These are phyloP conservation scores for Diphasiastrum complanatum DNA, from an alignment of 83 land plant genomes.

Conservation along the genomic window DNA sequence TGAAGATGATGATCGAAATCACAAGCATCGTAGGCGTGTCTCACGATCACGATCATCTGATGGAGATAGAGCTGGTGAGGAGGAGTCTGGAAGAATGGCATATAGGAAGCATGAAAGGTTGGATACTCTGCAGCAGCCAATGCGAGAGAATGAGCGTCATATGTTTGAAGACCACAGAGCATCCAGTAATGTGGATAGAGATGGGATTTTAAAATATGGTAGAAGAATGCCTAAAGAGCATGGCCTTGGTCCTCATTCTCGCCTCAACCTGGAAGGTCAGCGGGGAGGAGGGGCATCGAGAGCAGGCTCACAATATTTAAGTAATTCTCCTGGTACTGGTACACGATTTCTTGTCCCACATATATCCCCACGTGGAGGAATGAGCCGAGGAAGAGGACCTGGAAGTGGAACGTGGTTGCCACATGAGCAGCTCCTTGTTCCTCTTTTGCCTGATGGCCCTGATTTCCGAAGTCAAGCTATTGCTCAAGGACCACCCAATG, in stretches of 20 bases:
- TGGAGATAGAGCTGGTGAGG: slow-evolving; percentile 33
- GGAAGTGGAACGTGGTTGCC: slow-evolving; percentile 50
- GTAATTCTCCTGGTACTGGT: slow-evolving; percentile 16
- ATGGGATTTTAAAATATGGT: background rate
- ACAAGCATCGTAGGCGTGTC: slow-evolving; percentile 85
- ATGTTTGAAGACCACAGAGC: slow-evolving; percentile 29
- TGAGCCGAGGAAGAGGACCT: slow-evolving; percentile 56
- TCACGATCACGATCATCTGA: slow-evolving; percentile 56
- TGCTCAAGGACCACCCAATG: slow-evolving; percentile 39
- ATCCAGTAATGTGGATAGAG: background rate
- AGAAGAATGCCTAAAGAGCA: background rate
- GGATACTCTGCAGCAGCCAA: slow-evolving; percentile 46
- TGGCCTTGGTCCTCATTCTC: slow-evolving; percentile 3
- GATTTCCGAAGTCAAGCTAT: slow-evolving; percentile 48
- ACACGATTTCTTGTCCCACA: slow-evolving; percentile 30
- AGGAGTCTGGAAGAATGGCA: slow-evolving; percentile 31
- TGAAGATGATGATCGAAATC: slow-evolving; percentile 92
- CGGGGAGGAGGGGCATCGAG: slow-evolving; percentile 6
- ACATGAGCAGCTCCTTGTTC: slow-evolving; percentile 50
- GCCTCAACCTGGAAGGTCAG: slow-evolving; percentile 2
- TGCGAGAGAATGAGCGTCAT: slow-evolving; percentile 41
- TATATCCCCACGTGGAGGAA: slow-evolving; percentile 17
- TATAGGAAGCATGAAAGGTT: slow-evolving; percentile 41
- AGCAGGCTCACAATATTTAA: background rate
- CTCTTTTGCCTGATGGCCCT: slow-evolving; percentile 43